phyloP scores from a whole-genome alignment of 306 rosid species.

The Cyclanthera cordifolia region DNA sequence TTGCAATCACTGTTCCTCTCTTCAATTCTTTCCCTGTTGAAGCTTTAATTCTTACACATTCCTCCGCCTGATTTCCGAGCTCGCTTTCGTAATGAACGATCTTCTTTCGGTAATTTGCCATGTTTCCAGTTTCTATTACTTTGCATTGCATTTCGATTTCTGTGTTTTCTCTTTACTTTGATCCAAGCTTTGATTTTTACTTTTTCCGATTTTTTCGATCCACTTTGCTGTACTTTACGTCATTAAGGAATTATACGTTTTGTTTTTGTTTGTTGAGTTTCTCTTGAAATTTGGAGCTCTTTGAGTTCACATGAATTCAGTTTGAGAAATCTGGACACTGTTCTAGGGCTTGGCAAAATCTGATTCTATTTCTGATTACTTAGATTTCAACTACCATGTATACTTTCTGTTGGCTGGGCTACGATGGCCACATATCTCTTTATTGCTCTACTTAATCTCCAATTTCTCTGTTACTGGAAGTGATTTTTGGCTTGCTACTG shows the following conservation, averaged over 20 bases:
- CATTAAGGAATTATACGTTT: background rate
- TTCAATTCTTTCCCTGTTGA: background rate
- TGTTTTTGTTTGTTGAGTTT: background rate
- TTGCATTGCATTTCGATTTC: too few species aligned
- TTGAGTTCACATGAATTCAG: background rate
- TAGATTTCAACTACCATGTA: background rate
- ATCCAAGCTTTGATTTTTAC: background rate
- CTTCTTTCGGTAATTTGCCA: slow-evolving; percentile 53
- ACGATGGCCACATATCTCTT: background rate
- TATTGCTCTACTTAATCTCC: background rate
- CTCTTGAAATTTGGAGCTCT: background rate
- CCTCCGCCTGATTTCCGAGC: slow-evolving; percentile 12
- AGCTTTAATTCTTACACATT: background rate
- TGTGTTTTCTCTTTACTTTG: background rate
- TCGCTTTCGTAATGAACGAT: slow-evolving; percentile 64
- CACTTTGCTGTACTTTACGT: background rate
- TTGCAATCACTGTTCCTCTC: slow-evolving; percentile 16
- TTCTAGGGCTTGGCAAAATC: background rate
- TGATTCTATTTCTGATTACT: background rate
- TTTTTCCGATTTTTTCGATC: background rate
- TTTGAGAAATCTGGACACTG: background rate
- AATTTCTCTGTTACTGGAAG: background rate
- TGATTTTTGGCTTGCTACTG: background rate
- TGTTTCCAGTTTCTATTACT: too few species aligned
- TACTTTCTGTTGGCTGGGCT: background rate